Conservation (phyloP, 345 rosid species). For the Euphorbia peplus region DNA sequence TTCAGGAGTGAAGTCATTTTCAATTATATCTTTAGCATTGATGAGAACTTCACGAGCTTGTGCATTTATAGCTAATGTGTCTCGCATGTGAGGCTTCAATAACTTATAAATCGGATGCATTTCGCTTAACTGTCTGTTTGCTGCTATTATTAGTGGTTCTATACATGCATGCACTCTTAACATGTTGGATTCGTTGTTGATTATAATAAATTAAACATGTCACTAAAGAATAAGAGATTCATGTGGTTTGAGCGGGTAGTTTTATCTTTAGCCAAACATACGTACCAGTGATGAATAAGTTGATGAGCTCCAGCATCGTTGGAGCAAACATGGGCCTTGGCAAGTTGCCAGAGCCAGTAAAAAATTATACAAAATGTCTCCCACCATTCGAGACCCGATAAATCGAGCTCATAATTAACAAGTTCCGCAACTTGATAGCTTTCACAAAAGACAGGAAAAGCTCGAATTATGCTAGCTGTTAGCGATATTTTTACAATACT, state of each 20-base stretch:
- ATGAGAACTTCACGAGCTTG: constrained; percentile 70
- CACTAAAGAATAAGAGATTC: too few species aligned
- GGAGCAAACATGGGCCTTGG: constrained; percentile 87
- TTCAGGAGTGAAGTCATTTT: constrained; percentile 83
- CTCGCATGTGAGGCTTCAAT: constrained; percentile 88
- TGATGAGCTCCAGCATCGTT: constrained; percentile 93
- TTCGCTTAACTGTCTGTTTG: constrained; percentile 86
- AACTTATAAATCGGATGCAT: constrained; percentile 90
- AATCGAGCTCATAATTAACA: too few species aligned
- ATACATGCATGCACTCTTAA: constrained; percentile 72
- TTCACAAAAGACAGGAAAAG: too few species aligned
- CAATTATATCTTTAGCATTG: constrained; percentile 74
- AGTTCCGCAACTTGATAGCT: too few species aligned
- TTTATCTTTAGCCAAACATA: too few species aligned
- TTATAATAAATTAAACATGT: too few species aligned
- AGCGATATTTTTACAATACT: too few species aligned
- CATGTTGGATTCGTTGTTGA: too few species aligned
- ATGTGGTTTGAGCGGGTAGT: too few species aligned
- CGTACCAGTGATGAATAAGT: constrained; percentile 71
- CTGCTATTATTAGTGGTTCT: constrained; percentile 89
- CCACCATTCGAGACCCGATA: too few species aligned
- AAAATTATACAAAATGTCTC: too few species aligned
- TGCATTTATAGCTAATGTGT: constrained; percentile 82
- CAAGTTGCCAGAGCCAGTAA: constrained; percentile 89
- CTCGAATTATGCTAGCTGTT: too few species aligned